Evolutionary conservation across 176 grass and related monocot species (phyloP), one percentile per base, ranked within the genome.

Genomic region (Luzula sylvatica): DNA sequence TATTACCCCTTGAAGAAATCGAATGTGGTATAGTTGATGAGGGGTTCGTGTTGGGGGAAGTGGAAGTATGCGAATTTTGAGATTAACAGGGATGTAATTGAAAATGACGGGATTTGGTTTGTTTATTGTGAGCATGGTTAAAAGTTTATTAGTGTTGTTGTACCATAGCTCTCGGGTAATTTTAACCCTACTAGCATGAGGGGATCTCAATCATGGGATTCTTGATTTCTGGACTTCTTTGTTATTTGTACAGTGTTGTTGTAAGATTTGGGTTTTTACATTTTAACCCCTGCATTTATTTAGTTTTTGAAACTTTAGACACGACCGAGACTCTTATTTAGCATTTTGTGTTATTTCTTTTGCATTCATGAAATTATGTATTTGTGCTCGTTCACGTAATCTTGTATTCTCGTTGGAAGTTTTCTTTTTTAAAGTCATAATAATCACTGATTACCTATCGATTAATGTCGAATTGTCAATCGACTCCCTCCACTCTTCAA

Each of bases 201-300:
- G 12, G 24, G 28, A 47, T 29, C 42, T 45, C 30, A 30, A 29
- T 21, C 59, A 46, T 16, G 47, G 43, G 30, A 64, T 46, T 42
- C 59, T 42, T 49, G 30, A 35, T 64, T 64, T 64, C 46, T 64
- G 43, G 59, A 64, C 15, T 64, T n/a, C n/a, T n/a, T 62, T n/a
- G 23, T 49, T n/a, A 15, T 64, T 48, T 64, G 59, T 64, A 64
- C 59, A 64, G 59, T 64, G 42, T 64, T 64, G 59, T 48, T 64
- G 59, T 18, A 48, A 64, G 42, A 30, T 21, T 30, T 46, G 29
- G 42, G 15, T 61, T 45, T n/a, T 61, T 45, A 16, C 38, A 41
- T 45, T 49, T 28, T 32, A 46, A 64, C 25, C 59, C 38, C 16
- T 64, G 42, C n/a, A 46, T 64, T 64, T 32, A 8, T 49, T 44